These are phyloP conservation scores for Fusarium globosum DNA, from an alignment of 2,329 filamentous ascomycete species.

Conservation along the genomic window DNA sequence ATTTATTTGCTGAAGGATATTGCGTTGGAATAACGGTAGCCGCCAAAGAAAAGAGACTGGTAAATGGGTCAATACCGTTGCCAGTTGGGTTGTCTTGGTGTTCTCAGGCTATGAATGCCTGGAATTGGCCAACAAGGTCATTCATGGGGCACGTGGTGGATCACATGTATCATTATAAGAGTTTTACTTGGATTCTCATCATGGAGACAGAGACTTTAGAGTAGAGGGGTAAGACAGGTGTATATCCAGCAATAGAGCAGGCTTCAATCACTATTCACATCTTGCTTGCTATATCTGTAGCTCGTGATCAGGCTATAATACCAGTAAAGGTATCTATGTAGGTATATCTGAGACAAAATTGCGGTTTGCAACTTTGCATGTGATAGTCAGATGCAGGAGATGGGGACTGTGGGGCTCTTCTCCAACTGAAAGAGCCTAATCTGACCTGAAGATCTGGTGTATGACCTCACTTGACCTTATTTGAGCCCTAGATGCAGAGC, in stretches of 20 bases:
- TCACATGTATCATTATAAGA: slow-evolving; percentile 37
- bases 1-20: not conserved
- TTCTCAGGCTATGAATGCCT: not conserved
- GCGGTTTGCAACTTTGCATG: slow-evolving; percentile 41
- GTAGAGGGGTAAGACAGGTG: slow-evolving; percentile 20
- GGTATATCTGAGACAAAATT: not conserved
- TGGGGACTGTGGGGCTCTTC: slow-evolving; percentile 34
- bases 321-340: not conserved
- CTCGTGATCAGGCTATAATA: not conserved
- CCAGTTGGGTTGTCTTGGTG: not conserved
- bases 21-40: slow-evolving; percentile 17
- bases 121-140: slow-evolving; percentile 19
- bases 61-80: slow-evolving; percentile 1
- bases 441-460: slow-evolving; percentile 9
- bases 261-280: slow-evolving; percentile 15
- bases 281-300: not conserved
- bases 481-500: slow-evolving; percentile 4
- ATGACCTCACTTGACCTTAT: slow-evolving; percentile 18
- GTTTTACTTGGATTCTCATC: slow-evolving; percentile 18
- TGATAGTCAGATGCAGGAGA: slow-evolving; percentile 31
- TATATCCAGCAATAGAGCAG: slow-evolving; percentile 33
- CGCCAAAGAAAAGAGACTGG: not conserved
- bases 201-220: slow-evolving; percentile 20
- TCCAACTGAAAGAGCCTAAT: slow-evolving; percentile 16
- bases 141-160: slow-evolving; percentile 17